Conservation (phyloP, 371 early-diverging fungal species). For the Entomophthora muscae region DNA sequence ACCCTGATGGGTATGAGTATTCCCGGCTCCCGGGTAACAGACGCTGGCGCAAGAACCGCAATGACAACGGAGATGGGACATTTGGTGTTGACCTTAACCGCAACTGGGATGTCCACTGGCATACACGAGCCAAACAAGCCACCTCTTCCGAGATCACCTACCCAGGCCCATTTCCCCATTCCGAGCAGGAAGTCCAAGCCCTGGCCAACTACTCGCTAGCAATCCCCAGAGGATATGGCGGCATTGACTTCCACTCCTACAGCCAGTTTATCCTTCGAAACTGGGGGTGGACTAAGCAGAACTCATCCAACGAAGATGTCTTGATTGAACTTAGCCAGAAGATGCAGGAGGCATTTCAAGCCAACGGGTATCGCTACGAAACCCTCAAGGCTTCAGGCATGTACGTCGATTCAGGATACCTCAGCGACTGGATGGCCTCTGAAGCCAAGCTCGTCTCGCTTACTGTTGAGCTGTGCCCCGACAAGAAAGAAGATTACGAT, state of each 20-base stretch:
- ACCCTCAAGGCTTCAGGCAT: background rate
- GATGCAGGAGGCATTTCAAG: background rate
- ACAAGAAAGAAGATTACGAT: background rate
- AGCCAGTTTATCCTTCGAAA: constrained; percentile 24
- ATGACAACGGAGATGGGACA: constrained; percentile 9
- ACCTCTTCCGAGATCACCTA: constrained; percentile 29
- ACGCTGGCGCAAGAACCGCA: constrained; percentile 40
- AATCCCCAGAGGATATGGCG: constrained; percentile 26
- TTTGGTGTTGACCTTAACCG: constrained; percentile 25
- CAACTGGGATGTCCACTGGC: constrained; percentile 36
- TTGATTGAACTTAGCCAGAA: background rate
- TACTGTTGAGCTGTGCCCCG: constrained; percentile 1
- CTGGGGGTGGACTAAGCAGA: constrained; percentile 19
- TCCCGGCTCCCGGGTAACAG: constrained; percentile 20
- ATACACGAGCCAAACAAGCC: constrained; percentile 23
- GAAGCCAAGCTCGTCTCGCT: background rate
- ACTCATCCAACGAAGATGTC: constrained; percentile 13
- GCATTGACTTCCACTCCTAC: constrained; percentile 37
- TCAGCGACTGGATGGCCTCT: constrained; percentile 4
- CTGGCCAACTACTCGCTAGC: constrained; percentile 21
- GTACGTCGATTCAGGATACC: background rate
- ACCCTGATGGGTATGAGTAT: constrained; percentile 36
- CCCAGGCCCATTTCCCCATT: constrained; percentile 27
- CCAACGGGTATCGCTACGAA: background rate
- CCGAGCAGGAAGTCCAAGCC: constrained; percentile 32